Base-by-base conservation (phyloP, 257 asterid genomes). In the Capsicum pubescens region DNA sequence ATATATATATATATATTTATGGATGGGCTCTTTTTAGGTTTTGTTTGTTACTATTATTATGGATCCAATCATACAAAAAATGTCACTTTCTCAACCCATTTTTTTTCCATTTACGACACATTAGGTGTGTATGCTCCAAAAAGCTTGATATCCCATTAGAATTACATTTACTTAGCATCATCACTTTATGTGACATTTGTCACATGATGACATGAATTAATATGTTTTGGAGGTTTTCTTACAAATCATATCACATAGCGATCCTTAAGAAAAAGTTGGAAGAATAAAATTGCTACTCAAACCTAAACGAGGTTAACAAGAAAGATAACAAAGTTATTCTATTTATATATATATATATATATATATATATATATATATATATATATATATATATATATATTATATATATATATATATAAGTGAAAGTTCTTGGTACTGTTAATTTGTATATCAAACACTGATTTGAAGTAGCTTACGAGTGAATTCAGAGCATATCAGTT, bases 41-140 rank as follows among this genome's bases (percentile, higher is more conserved):
- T 61, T 81, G 21, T 61, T 80, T 61, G 39, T n/a, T 8, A 21
- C 19, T 26, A 26, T 60, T n/a, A 61, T 44, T 81, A 61, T 81
- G 84, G n/a, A 50, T 61, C 61, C 84, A 81, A 81, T 81, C 84
- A 81, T 61, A 21, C 76, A 81, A 58, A 74, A 39, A 74, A 52
- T 17, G 14, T 17, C 81, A 76, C 8, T 52, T 74, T 74, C 17
- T 50, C 15, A 74, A 12, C 48, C 12, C n/a, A 66, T 44, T 44
- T 32, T 32, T 21, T 64, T 64, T 26, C 9, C 11, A 64, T 26
- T 60, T 19, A 21, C 13, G 69, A 66, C 46, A 66, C 7, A 17
- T 66, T 66, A 11, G 71, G 48, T 42, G 6, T 42, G 17, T 61
- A 19, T 61, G 36, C 68, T 7, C 36, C 35, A n/a, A n/a, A 60